Conservation (phyloP, 2,329 filamentous ascomycete genomes). For the Fusarium luffae region DNA sequence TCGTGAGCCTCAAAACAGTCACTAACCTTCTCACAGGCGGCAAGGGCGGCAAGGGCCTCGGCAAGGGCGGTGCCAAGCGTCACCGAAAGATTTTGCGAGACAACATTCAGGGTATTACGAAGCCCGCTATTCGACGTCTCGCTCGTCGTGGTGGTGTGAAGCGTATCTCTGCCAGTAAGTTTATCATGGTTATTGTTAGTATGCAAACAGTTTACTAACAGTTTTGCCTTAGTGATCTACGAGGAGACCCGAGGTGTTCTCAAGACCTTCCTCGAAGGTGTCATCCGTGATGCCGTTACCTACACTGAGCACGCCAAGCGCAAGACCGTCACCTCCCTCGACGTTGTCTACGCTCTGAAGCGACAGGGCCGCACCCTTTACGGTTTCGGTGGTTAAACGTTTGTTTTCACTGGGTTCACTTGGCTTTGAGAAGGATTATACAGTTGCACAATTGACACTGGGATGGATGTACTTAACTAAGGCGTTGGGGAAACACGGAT, state of each 20-base stretch:
- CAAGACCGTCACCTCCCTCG: conserved; percentile 79
- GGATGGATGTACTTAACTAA: conserved; percentile 43
- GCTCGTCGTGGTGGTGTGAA: conserved; percentile 99
- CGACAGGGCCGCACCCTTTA: conserved; percentile 81
- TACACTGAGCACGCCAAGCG: conserved; percentile 85
- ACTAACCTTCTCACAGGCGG: conserved; percentile 74
- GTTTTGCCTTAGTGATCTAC: conserved; percentile 69
- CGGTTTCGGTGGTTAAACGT: conserved; percentile 85
- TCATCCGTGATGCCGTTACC: conserved; percentile 81
- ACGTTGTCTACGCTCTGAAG: conserved; percentile 76
- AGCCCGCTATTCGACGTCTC: conserved; percentile 98
- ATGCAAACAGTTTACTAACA: conserved; percentile 24
- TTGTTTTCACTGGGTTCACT: conserved; percentile 9
- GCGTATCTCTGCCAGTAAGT: conserved; percentile 96
- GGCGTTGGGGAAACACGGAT: conserved; percentile 49
- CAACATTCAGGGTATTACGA: conserved; percentile 99
- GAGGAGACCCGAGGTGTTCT: conserved; percentile 82
- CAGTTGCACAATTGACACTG: conserved; percentile 28
- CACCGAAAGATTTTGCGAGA: conserved; percentile 99
- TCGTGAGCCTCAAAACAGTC: conserved; percentile 32
- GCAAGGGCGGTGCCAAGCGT: conserved; percentile 98
- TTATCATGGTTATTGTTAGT: conserved; percentile 22
- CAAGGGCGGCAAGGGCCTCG: conserved; percentile 97
- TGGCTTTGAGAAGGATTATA: conserved; percentile 33
- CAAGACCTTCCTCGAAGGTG: conserved; percentile 81